Evolutionary conservation across 192 early-diverging fungal species (phyloP).

Genomic region (Coemansia pectinata): DNA sequence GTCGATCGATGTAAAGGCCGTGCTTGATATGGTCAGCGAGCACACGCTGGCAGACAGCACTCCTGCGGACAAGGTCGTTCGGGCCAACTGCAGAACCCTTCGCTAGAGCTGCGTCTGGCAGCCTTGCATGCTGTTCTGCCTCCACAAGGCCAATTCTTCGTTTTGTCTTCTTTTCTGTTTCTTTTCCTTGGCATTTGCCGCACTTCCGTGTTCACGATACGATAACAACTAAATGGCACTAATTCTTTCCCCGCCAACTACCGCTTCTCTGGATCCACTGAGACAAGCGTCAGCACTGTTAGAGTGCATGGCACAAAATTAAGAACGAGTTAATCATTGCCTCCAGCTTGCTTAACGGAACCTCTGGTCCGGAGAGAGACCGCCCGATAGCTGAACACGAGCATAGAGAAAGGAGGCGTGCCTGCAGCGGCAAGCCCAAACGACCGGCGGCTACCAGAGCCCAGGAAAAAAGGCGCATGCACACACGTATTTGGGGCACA

Average conservation of each 20-base stretch:
- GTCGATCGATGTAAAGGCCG: conserved; percentile 73
- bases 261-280: background rate
- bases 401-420: background rate
- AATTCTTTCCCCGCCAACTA: background rate
- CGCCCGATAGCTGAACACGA: background rate
- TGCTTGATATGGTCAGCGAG: conserved; percentile 23
- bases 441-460: background rate
- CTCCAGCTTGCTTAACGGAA: background rate
- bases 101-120: conserved; percentile 18
- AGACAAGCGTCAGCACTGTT: background rate
- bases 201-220: background rate
- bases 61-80: conserved; percentile 42
- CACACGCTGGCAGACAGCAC: conserved; percentile 36
- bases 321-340: background rate
- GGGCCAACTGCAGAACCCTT: conserved; percentile 40
- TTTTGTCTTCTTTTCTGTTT: background rate
- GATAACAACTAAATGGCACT: background rate
- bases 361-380: background rate
- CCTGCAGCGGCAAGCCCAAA: background rate
- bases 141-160: background rate
- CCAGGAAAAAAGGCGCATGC: background rate
- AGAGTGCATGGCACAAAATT: background rate
- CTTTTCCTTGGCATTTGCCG: background rate
- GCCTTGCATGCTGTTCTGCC: no score
- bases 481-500: background rate